Percentiles rank a stretch among this genome's conserved stretches.
These are phyloP conservation scores for Pseudogymnoascus pannorum DNA, from an alignment of 2,329 filamentous ascomycete species.

Conservation along the genomic window DNA sequence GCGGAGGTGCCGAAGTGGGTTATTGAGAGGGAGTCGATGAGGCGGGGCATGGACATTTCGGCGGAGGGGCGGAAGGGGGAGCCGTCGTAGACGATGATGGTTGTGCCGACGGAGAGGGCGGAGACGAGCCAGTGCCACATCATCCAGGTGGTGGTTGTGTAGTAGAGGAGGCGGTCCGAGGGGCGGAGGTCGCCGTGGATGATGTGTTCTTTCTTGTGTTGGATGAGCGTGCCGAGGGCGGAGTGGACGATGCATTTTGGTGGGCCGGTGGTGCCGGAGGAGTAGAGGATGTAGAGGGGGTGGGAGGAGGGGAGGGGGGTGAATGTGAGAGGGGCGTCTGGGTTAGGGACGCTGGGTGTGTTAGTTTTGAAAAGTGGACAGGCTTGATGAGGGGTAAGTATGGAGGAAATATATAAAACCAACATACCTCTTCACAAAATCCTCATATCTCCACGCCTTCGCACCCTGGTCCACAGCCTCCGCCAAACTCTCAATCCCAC, in stretches of 20 bases:
- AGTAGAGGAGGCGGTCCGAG: constrained; percentile 76
- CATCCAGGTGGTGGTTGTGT: constrained; percentile 96
- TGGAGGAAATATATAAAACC: not conserved
- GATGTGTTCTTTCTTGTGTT: constrained; percentile 95
- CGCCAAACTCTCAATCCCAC: constrained; percentile 16
- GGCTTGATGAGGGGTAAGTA: constrained; percentile 31
- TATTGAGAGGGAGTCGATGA: constrained; percentile 74
- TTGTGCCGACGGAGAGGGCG: constrained; percentile 73
- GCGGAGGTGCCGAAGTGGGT: constrained; percentile 94
- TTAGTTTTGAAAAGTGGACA: constrained; percentile 28
- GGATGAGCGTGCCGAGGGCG: constrained; percentile 78
- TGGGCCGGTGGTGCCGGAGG: constrained; percentile 76
- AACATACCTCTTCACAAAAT: constrained; percentile 35
- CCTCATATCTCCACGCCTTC: constrained; percentile 33
- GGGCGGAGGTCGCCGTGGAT: constrained; percentile 76
- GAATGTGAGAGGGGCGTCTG: constrained; percentile 48
- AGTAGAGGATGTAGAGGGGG: constrained; percentile 90
- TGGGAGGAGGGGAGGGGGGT: constrained; percentile 75
- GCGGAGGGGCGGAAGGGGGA: constrained; percentile 79
- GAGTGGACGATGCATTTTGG: constrained; percentile 96
- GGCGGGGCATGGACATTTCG: constrained; percentile 70
- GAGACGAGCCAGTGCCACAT: constrained; percentile 99
- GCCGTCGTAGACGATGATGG: constrained; percentile 83
- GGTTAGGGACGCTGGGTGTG: constrained; percentile 24
- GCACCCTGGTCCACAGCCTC: constrained; percentile 25